A percentile compares a stretch with the other conserved stretches of the same genome.
phyloP scores from a whole-genome alignment of 202 grass and related monocot species.

The Elaeis oleifera region DNA sequence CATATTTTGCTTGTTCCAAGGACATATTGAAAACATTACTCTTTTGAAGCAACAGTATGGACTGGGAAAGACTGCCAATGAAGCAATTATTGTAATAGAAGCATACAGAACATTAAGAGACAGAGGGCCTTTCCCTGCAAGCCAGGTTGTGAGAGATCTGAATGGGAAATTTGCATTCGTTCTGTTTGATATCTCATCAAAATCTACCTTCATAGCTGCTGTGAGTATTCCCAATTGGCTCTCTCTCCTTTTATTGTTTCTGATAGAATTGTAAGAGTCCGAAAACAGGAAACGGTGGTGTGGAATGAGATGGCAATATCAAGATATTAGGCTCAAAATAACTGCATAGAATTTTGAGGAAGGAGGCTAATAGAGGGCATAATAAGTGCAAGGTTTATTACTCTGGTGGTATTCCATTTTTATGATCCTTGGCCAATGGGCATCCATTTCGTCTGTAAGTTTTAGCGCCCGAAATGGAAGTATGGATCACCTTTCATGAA shows the following conservation, averaged over 20 bases:
- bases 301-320: too few species aligned
- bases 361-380: too few species aligned
- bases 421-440: too few species aligned
- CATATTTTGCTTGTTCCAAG: conserved; percentile 63
- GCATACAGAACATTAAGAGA: conserved; percentile 67
- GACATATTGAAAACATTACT: conserved; percentile 40
- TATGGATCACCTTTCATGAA: too few species aligned
- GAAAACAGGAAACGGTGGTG: not conserved
- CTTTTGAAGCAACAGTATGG: conserved; percentile 63
- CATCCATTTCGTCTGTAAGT: too few species aligned
- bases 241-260: too few species aligned
- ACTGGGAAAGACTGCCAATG: conserved; percentile 41
- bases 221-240: conserved; percentile 27
- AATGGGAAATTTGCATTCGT: conserved; percentile 52
- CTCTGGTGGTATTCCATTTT: too few species aligned
- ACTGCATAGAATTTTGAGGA: too few species aligned
- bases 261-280: not conserved
- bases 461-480: too few species aligned
- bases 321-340: too few species aligned
- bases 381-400: too few species aligned
- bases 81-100: conserved; percentile 54
- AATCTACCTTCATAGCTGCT: conserved; percentile 46
- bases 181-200: conserved; percentile 48
- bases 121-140: conserved; percentile 61
- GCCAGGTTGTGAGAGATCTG: conserved; percentile 49